phyloP scores from a whole-genome alignment of 2,329 filamentous ascomycete species.

The Trichoderma koningiopsis region DNA sequence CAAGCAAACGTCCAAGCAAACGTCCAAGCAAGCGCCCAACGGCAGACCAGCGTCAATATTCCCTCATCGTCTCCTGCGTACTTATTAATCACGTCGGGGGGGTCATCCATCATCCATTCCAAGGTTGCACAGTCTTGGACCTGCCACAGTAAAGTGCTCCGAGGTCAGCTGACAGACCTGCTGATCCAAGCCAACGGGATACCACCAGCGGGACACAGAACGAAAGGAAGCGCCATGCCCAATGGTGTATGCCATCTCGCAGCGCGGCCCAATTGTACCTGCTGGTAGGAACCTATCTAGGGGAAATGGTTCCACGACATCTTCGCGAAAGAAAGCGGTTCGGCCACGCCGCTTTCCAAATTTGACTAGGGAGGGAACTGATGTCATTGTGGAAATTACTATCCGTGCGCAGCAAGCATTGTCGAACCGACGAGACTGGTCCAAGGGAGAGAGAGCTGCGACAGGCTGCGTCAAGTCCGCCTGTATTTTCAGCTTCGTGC shows the following conservation, averaged over 20 bases:
- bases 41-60: conserved; percentile 12
- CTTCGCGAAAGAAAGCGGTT: conserved; percentile 12
- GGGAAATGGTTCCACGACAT: conserved; percentile 23
- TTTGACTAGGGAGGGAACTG: conserved; percentile 16
- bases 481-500: conserved; percentile 13
- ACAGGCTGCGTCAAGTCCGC: conserved; percentile 18
- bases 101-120: conserved; percentile 17
- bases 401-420: conserved; percentile 14
- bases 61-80: conserved; percentile 11
- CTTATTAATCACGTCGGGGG: conserved; percentile 4
- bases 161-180: conserved; percentile 24
- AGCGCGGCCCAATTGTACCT: conserved; percentile 17
- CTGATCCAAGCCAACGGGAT: conserved; percentile 18
- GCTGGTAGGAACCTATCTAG: not conserved
- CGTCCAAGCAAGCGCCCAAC: not conserved
- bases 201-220: not conserved
- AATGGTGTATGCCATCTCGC: conserved; percentile 5
- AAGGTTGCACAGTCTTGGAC: conserved; percentile 1
- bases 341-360: conserved; percentile 23
- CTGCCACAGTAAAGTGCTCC: conserved; percentile 14
- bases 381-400: conserved; percentile 27
- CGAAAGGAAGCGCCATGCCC: not conserved
- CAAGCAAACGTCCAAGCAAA: not conserved
- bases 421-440: conserved; percentile 13
- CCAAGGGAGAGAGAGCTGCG: not conserved